Evolutionary conservation across 2,329 filamentous ascomycete species (phyloP).

Genomic region (Penicillium sp.): DNA sequence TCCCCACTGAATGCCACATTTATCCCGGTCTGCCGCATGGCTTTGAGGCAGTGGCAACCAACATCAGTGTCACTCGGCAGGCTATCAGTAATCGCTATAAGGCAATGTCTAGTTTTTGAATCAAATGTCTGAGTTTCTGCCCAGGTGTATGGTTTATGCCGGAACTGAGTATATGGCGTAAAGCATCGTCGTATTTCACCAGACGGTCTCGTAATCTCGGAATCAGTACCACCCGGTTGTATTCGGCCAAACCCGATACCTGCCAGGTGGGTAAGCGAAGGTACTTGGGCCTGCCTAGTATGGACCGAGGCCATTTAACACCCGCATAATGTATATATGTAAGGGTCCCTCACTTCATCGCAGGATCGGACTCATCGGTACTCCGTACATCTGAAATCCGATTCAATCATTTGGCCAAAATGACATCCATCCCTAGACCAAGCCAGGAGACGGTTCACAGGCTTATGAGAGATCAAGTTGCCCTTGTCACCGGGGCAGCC

Average conservation of each 20-base stretch:
- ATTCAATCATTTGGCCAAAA: neutral
- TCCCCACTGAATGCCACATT: conserved; percentile 46
- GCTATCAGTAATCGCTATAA: conserved; percentile 18
- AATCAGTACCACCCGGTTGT: neutral
- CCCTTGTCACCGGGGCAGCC: conserved; percentile 24
- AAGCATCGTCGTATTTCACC: neutral
- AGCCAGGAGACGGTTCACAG: neutral
- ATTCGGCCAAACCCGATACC: neutral
- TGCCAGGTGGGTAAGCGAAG: neutral
- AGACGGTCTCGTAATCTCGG: neutral
- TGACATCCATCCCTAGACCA: conserved; percentile 11
- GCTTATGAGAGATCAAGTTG: conserved; percentile 8
- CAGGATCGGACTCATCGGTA: neutral
- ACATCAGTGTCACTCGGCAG: conserved; percentile 5
- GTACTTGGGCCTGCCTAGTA: neutral
- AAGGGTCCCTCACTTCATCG: neutral
- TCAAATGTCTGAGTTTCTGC: neutral
- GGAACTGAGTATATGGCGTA: neutral
- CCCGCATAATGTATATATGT: neutral
- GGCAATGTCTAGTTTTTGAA: conserved; percentile 15
- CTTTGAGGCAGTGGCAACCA: conserved; percentile 34
- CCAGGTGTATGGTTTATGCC: neutral
- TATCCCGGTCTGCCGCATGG: conserved; percentile 47
- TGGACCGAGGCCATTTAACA: neutral
- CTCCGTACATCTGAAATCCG: neutral